Evolutionary conservation across 768 basidiomycete genomes (phyloP).

Genomic region (Termitomyces eurrhizus): DNA sequence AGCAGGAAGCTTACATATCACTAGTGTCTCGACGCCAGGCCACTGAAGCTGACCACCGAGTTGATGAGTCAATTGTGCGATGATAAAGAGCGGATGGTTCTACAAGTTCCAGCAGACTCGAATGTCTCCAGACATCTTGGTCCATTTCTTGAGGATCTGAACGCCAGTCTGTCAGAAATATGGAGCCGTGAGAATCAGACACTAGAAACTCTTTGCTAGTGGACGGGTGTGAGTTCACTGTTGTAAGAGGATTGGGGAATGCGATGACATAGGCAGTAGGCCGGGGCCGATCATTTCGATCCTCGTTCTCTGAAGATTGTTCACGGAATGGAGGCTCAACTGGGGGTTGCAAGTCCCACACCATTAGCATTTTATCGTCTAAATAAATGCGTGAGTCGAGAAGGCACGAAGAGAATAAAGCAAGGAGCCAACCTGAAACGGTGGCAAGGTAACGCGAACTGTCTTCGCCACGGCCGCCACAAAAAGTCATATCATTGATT

Average conservation of each 20-base stretch:
- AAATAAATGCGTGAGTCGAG: constrained; percentile 4
- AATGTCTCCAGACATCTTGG: constrained; percentile 55
- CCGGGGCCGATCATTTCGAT: constrained; percentile 44
- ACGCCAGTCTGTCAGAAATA: constrained; percentile 83
- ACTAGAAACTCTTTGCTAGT: constrained; percentile 80
- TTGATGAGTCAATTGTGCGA: constrained; percentile 40
- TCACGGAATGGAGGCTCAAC: constrained; percentile 37
- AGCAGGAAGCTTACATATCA: constrained; percentile 55
- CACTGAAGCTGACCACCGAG: constrained; percentile 52
- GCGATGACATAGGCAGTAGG: constrained; percentile 76
- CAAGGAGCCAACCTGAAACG: constrained; percentile 55
- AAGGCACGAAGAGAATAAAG: constrained; percentile 3
- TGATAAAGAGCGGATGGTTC: constrained; percentile 64
- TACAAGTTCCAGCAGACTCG: constrained; percentile 64
- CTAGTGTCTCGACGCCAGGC: constrained; percentile 69
- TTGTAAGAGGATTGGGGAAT: constrained; percentile 67
- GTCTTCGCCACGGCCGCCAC: constrained; percentile 69
- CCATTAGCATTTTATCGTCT: constrained; percentile 85
- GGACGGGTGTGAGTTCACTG: constrained; percentile 66
- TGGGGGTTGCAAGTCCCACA: constrained; percentile 78
- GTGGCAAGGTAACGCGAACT: constrained; percentile 73
- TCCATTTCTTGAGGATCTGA: constrained; percentile 57
- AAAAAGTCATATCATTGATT: constrained; percentile 77
- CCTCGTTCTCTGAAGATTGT: constrained; percentile 25
- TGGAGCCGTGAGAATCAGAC: constrained; percentile 67